Evolutionary conservation across 768 basidiomycete species (phyloP), one percentile per base, ranked within the genome.

Genomic region (Naganishia friedmannii): DNA sequence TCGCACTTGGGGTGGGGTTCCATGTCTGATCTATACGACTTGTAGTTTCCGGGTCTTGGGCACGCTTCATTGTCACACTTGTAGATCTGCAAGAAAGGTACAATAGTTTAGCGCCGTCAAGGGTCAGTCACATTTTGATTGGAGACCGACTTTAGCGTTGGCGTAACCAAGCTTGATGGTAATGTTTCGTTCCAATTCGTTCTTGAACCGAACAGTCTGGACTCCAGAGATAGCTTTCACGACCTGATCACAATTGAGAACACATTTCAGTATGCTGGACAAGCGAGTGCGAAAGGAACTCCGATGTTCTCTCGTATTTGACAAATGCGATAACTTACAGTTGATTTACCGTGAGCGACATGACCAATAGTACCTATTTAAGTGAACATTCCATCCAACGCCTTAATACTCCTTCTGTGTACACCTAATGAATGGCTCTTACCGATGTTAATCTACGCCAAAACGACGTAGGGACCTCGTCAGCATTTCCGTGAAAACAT

Each of bases 111-210:
- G 23, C 37, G 45, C 28, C 46, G 17, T 21, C 39, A 56, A 63
- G 19, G 57, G 23, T n/a, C 15, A 42, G 26, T 46, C 17, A 23
- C 69, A 45, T 23, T 21, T n/a, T 37, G 32, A 45, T 5, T 2
- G n/a, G 37, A 39, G 26, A 82, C 88, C 74, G 74, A 94, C 93
- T 84, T 98, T 99, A 53, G 96, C 96, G 76, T 99, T 99, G 55
- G 96, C 96, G 80, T 98, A 99, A 71, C 96, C 96, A 56, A 99
- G 87, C 84, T 99, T 97, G 84, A 99, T 99, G 26, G 95, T 99
- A 77, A 98, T 99, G 83, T 99, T 99, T 73, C 95, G 86, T 71
- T 98, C 96, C 68, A 98, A 87, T 83, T 99, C 96, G 82, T 97
- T 98, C 86, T 99, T 99, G 83, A 99, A 98, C 76, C 95, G 87